These are phyloP conservation scores for Gamsiella multidivaricata DNA, from an alignment of 192 early-diverging fungal species.

Conservation along the genomic window DNA sequence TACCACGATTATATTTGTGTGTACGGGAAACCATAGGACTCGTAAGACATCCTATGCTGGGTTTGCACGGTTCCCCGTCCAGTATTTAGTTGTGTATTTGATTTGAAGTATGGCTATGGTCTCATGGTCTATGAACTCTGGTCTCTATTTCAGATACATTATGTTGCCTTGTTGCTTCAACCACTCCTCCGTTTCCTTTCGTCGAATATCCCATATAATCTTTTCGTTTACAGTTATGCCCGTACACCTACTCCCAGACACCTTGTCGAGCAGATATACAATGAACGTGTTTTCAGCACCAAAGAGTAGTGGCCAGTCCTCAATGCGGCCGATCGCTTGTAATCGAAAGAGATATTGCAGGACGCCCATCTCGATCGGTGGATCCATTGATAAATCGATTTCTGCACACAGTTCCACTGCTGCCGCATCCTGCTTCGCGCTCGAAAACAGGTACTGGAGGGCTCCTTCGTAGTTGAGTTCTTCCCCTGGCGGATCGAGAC, in stretches of 20 bases:
- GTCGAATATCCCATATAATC: slow-evolving; percentile 31
- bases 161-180: slow-evolving; percentile 1
- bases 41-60: no score
- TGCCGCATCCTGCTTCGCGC: background rate
- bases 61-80: no score
- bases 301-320: slow-evolving; percentile 45
- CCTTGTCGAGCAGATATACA: slow-evolving; percentile 31
- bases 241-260: slow-evolving; percentile 5
- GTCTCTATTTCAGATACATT: no score
- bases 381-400: slow-evolving; percentile 12
- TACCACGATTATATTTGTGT: no score
- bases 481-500: slow-evolving; percentile 2
- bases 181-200: slow-evolving; percentile 25
- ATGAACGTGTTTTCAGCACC: slow-evolving; percentile 34
- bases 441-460: slow-evolving; percentile 16
- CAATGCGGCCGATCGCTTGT: slow-evolving; percentile 15
- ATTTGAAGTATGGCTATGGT: no score
- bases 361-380: slow-evolving; percentile 23
- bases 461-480: slow-evolving; percentile 22
- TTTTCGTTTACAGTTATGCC: slow-evolving; percentile 21
- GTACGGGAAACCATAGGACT: no score
- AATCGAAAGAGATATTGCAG: slow-evolving; percentile 34
- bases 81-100: no score
- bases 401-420: slow-evolving; percentile 24
- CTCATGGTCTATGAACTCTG: no score